Conservation (phyloP, 2,329 filamentous ascomycete genomes). For the Xylaria sp. region DNA sequence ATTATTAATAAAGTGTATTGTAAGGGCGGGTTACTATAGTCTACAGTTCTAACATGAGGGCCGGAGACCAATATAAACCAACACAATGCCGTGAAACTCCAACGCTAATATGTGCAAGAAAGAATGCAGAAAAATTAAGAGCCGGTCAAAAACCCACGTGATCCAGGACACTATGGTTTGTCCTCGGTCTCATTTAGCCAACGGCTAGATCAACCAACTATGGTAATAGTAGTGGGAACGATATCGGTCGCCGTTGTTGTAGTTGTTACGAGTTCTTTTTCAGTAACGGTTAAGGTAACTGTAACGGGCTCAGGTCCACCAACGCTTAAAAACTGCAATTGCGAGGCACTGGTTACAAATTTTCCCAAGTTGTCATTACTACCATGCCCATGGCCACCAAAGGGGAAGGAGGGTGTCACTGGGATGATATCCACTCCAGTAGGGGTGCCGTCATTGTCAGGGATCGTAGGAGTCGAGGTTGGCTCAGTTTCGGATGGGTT, state of each 20-base stretch:
- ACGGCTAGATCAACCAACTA: background rate
- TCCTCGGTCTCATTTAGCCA: background rate
- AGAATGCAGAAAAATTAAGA: slow-evolving; percentile 4
- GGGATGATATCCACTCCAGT: slow-evolving; percentile 27
- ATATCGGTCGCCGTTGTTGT: slow-evolving; percentile 12
- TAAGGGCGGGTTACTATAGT: slow-evolving; percentile 15
- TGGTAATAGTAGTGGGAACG: slow-evolving; percentile 16
- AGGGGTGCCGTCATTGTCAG: slow-evolving; percentile 7
- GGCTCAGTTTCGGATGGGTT: background rate
- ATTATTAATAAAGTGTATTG: slow-evolving; percentile 22
- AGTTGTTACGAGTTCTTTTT: slow-evolving; percentile 15
- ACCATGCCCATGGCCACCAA: background rate
- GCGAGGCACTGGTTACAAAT: too few relatives aligned
- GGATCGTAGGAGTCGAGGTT: slow-evolving; percentile 3
- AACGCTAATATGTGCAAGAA: slow-evolving; percentile 22
- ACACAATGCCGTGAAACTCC: slow-evolving; percentile 20
- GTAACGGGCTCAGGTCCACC: background rate
- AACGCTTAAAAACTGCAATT: background rate
- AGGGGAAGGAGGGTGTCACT: background rate
- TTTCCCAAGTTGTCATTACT: too few relatives aligned
- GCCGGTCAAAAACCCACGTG: slow-evolving; percentile 1
- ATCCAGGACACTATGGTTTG: background rate
- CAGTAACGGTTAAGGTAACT: slow-evolving; percentile 24
- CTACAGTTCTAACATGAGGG: background rate
- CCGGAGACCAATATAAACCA: background rate